Base-by-base conservation (phyloP, 2,329 filamentous ascomycete species). In the Gliomastix tumulicola region DNA sequence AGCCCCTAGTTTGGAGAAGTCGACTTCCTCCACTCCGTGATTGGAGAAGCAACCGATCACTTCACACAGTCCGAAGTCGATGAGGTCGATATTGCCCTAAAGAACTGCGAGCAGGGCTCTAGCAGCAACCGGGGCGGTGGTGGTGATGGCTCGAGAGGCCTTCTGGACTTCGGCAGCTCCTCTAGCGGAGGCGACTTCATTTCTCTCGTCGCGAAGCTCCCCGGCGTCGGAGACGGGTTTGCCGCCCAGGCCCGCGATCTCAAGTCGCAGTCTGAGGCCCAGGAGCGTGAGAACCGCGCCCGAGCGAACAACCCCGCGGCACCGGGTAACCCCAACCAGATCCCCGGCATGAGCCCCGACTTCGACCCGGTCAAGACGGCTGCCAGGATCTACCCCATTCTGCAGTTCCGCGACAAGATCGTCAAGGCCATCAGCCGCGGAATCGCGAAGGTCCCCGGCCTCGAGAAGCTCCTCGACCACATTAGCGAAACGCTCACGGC, bases 401-500 rank as follows among this genome's bases (percentile, higher is more conserved):
- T 98, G 0, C 76, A 86, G 41, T 98, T 97, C 69, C 78, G 90
- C 41, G 92, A 98, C 66, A 92, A 84, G 52, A 88, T 98, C 37
- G 89, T 96, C 35, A 87, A 87, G 48, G 76, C 82, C 28, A 88
- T 98, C 58, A 88, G 80, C 52, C 76, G 79, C 27, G 83, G 88
- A 36, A 88, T 97, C 46, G 80, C 88, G 49, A 96, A 94, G 66
- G 84, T 98, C 27, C 92, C 92, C 0, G 90, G 90, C 1, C 71
- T 98, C 5, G 88, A 95, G 61, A 73, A 82, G 42, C 68, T 96
- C n/a, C 79, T 97, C 17, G 90, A 97, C 45, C 90, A 88, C 49
- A 94, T 98, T 50, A 87, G 84, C 38, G 92, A 98, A 64, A 90
- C 85, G 2, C 69, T 98, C 28, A 95, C 90, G 0, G 73, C 95